Conservation (phyloP, 345 rosid species). For the Arabidopsis arenosa region DNA sequence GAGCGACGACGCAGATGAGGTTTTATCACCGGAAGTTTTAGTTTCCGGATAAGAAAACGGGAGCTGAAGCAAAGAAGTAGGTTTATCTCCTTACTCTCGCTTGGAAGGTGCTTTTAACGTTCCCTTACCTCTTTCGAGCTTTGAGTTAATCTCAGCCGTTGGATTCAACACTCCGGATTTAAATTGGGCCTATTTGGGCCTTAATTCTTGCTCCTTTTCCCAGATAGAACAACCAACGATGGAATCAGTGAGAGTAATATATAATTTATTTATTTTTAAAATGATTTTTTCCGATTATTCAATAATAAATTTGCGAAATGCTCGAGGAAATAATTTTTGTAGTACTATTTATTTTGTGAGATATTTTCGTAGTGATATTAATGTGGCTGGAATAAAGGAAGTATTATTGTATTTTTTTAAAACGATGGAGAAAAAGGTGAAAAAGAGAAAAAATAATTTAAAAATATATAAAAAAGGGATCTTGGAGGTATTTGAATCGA, state of each 20-base stretch:
- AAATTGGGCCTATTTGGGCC: slow-evolving; percentile 25
- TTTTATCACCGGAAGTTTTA: slow-evolving; percentile 2
- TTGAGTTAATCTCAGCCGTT: slow-evolving; percentile 52
- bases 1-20: slow-evolving; percentile 6
- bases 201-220: neutral
- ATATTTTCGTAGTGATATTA: neutral
- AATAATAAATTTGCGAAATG: no score
- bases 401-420: neutral
- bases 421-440: no score
- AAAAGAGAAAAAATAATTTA: neutral
- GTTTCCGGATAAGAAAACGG: slow-evolving; percentile 34
- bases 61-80: slow-evolving; percentile 26
- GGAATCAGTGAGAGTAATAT: neutral
- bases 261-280: no score
- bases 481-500: slow-evolving; percentile 56
- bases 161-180: slow-evolving; percentile 35
- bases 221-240: neutral
- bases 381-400: neutral
- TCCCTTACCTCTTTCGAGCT: slow-evolving; percentile 42
- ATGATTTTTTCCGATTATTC: no score
- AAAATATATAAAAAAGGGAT: neutral
- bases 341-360: neutral
- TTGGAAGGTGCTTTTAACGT: slow-evolving; percentile 22
- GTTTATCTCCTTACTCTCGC: slow-evolving; percentile 40
- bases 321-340: no score